Base-by-base conservation (phyloP, 2,329 filamentous ascomycete genomes). In the Curvularia sp. region DNA sequence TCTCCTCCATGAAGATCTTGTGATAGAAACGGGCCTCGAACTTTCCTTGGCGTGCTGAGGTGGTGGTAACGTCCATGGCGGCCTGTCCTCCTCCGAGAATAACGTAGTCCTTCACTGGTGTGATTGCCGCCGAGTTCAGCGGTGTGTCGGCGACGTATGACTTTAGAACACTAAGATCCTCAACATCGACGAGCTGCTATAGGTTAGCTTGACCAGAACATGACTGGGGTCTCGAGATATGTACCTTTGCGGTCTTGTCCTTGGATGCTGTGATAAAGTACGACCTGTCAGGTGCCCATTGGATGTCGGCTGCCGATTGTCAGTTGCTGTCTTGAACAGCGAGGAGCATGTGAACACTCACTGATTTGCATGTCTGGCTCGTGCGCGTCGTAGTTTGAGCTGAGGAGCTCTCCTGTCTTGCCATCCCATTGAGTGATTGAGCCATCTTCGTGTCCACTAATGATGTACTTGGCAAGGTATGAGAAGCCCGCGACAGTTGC, bases 1-100 rank as follows among this genome's bases (percentile, higher is more conserved):
- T 94, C 84, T 99, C 95, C 80, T 99, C 94, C 81, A 97, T 93
- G 78, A 99, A 98, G 78, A 99, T 90, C 86, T 96, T 98, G 89
- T 99, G 95, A 86, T 97, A 99, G 86, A 99, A 99, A 67, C 95
- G 89, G 43, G 95, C 95, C 81, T 99, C 95, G 84, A 99, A 99
- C 83, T 98, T 98, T 82, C 95, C 95, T 84, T 99, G 95, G 68
- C 95, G 88, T 49, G 93, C 89, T 32, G 90, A 90, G 50, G 95
- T 98, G 53, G 92, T 96, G 58, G 95, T 99, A 80, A 99, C 95
- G 77, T 98, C 94, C 92, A 97, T 97, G 76, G 95, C 95, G 66
- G 93, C 95, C 82, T 99, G 95, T 71, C 95, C 95, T 87, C 95
- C 95, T 72, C 95, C 95, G 43, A 99, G 89, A 75, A 99, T 96